Base-by-base conservation (phyloP, 768 basidiomycete species). In the Suillus occidentalis region DNA sequence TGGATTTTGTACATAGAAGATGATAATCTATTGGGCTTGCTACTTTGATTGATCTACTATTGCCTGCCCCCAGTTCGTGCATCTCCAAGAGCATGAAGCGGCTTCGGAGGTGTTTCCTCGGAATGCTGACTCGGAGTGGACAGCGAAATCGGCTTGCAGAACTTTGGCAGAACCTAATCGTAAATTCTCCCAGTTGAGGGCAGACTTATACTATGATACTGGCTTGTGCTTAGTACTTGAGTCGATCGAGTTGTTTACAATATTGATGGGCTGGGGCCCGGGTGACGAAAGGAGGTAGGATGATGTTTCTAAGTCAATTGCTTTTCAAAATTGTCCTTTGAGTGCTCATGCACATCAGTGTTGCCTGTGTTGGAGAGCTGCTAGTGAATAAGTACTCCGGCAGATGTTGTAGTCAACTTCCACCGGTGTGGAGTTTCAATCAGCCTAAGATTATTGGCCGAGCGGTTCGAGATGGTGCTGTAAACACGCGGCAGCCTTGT, bases 401-500 rank as follows among this genome's bases (percentile, higher is more conserved):
- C 34, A 34, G 31, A 20, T 34, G 53, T 52, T 6, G 6, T 34
- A 55, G 20, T 28, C 42, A 42, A 25, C 57, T 40, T 59, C 18
- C 25, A 25, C 22, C 13, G 3, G 57, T 42, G 37, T 8, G 7
- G 13, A 57, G 37, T 22, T 39, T 25, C 14, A 34, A 53, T 53
- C 28, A 31, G 13, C 22, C 22, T 14, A 28, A 52, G 50, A 50
- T 34, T 57, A 37, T 37, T 57, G 36, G 36, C 14, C 28, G 8
- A 52, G 14, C 22, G 14, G 28, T 53, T 53, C 3, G 31, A 31
- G 53, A 55, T n/a, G 34, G 25, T 40, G 57, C 37, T 58, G 39
- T 16, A 57, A 49, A 52, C 66, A 60, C 65, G 71, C 61, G 64
- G 58, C 40, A 59, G 60, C 61, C 56, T 47, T 66, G 62, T 68